A percentile compares a stretch with the other conserved stretches of the same genome.
Conservation (phyloP, 106 monocot species). For the Dendrobium chrysotoxum region DNA sequence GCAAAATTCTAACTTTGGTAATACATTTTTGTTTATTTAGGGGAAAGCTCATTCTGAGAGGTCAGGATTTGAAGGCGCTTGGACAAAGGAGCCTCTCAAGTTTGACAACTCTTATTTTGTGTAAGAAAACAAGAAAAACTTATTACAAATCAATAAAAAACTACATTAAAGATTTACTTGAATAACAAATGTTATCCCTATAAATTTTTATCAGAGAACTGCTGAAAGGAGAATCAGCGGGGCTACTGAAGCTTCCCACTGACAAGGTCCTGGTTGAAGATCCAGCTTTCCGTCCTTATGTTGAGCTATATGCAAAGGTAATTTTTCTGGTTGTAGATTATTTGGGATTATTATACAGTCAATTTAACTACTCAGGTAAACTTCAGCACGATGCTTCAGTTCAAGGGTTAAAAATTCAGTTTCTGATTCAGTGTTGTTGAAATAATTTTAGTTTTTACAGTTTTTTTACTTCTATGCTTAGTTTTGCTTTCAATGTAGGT, state of each 20-base stretch:
- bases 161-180: background rate
- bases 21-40: slow-evolving; percentile 22
- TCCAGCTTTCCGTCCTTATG: slow-evolving; percentile 60
- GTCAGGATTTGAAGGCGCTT: slow-evolving; percentile 93
- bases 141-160: background rate
- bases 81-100: slow-evolving; percentile 91
- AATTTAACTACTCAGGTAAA: background rate
- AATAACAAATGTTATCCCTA: background rate
- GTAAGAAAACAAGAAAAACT: slow-evolving; percentile 32
- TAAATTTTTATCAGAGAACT: slow-evolving; percentile 51
- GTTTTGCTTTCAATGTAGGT: background rate
- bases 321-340: background rate
- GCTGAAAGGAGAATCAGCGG: slow-evolving; percentile 55
- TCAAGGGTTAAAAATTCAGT: background rate
- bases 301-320: slow-evolving; percentile 94
- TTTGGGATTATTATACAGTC: background rate
- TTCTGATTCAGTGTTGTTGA: background rate
- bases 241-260: slow-evolving; percentile 91
- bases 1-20: background rate
- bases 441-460: background rate
- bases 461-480: background rate
- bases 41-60: slow-evolving; percentile 90
- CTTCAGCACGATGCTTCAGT: no score
- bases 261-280: slow-evolving; percentile 78
- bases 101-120: slow-evolving; percentile 94